A percentile compares a stretch with the other conserved stretches of the same genome.
These are phyloP conservation scores for Dianthus caryophyllus DNA, from an alignment of 148 eudicot genomes.

Conservation along the genomic window DNA sequence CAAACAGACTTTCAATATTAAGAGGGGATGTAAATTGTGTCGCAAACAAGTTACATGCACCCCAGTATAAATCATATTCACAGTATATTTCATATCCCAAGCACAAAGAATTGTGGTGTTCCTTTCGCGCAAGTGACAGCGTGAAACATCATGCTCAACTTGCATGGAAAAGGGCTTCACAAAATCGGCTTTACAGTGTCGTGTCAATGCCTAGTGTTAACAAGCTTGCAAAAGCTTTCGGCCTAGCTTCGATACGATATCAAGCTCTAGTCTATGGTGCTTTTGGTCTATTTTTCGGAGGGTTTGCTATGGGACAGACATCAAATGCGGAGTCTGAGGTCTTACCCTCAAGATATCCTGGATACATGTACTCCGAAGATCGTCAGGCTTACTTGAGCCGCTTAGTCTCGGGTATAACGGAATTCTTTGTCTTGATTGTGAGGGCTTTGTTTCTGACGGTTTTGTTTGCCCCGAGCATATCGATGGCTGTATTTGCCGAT, in stretches of 20 bases:
- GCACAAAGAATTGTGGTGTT: conserved; percentile 15
- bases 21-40: conserved; percentile 15
- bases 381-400: conserved; percentile 27
- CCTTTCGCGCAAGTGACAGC: conserved; percentile 17
- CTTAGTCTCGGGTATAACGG: conserved; percentile 18
- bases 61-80: conserved; percentile 14
- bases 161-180: conserved; percentile 29
- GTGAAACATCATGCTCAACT: conserved; percentile 30
- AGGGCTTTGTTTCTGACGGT: conserved; percentile 33
- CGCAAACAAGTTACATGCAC: conserved; percentile 10
- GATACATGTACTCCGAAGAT: conserved; percentile 22
- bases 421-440: conserved; percentile 26
- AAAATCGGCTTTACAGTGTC: conserved; percentile 10
- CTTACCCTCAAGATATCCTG: conserved; percentile 18
- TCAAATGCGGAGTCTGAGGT: conserved; percentile 27
- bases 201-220: conserved; percentile 11
- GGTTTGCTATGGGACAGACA: conserved; percentile 22
- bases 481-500: conserved; percentile 42
- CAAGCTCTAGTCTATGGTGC: conserved; percentile 29
- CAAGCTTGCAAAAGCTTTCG: conserved; percentile 36
- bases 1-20: conserved; percentile 16
- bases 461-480: conserved; percentile 34
- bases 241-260: conserved; percentile 35
- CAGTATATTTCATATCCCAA: conserved; percentile 12
- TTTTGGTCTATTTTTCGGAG: conserved; percentile 31